Base-by-base conservation (phyloP, 2,329 filamentous ascomycete species). In the Pyricularia sp. region DNA sequence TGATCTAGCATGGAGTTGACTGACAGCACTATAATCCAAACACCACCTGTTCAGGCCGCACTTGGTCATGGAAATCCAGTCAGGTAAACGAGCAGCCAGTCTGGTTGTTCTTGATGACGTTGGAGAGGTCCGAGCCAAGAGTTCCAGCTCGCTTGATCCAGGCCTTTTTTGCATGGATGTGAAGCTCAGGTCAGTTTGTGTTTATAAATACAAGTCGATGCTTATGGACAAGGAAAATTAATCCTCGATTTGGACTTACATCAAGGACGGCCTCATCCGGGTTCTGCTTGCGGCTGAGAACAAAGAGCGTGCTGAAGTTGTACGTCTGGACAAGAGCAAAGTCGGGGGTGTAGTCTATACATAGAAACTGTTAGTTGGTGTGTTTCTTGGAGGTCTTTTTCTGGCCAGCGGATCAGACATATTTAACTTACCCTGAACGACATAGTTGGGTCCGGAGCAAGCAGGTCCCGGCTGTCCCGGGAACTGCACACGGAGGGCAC, bases 361-460 rank as follows among this genome's bases (percentile, higher is more conserved):
- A 26, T 2, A 26, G 26, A 22, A 16, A 35, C 10, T 40, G 13
- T 22, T 31, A 5, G 30, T 19, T 1, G 16, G 13, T n/a, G 4
- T 12, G 7, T 35, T 35, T 35, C 3, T 61, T 31, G 57, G 10
- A 59, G 16, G 28, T 22, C 31, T 9, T 16, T 22, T 28, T 61
- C 19, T 35, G 19, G 4, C 16, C 19, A 19, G 28, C 12, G 30
- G 19, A 61, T 12, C n/a, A 8, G 8, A n/a, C 30, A 33, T 33
- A 19, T 28, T 12, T 4, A 26, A 44, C 60, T 65, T 63, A 73
- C 72, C 70, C 63, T 74, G 72, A 3, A 74, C 72, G 35, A 73
- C 72, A 67, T 74, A 74, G 65, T 74, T 74, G n/a, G 73, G 72
- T 0, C 73, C 73, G 16, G 70, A 67, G 66, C 72, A 74, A 10